Evolutionary conservation across 768 basidiomycete species (phyloP), one percentile per base, ranked within the genome.

Genomic region (Fibroporia radiculosa): DNA sequence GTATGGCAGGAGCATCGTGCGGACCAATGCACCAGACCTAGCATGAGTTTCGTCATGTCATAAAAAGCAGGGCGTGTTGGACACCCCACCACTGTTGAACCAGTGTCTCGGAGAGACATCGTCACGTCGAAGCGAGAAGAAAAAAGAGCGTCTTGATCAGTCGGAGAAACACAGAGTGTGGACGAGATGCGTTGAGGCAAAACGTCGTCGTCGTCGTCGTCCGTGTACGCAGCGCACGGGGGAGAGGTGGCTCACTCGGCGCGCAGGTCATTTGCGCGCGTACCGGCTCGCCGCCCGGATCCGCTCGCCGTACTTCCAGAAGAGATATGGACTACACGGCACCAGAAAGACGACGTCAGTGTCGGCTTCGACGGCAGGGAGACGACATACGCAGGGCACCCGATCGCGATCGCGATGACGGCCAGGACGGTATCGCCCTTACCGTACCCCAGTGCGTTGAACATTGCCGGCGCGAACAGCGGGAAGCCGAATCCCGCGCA

Each of bases 151-250:
- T n/a, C n/a, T n/a, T n/a, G n/a, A n/a, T n/a, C n/a, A n/a, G n/a
- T n/a, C n/a, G n/a, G n/a, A n/a, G n/a, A n/a, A n/a, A n/a, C n/a
- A n/a, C n/a, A n/a, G n/a, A n/a, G n/a, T n/a, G n/a, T n/a, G n/a
- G n/a, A n/a, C n/a, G n/a, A n/a, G n/a, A n/a, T n/a, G n/a, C n/a
- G n/a, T n/a, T n/a, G n/a, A n/a, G n/a, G n/a, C n/a, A n/a, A n/a
- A n/a, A n/a, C n/a, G n/a, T 93, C 42, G 53, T 82, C 18, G 85
- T 92, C 26, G 79, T 93, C 13, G 90, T 86, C 1, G 89, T 89
- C 2, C 90, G 90, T 25, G 90, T n/a, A 84, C 35, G 82, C 92
- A 47, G 78, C 84, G 18, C 86, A 90, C 53, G 89, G 89, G 11
- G 77, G 87, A 26, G 84, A 86, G 26, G 72, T 91, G 13, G 86